phyloP scores from a whole-genome alignment of 2,329 filamentous ascomycete species.

The Penicillium freii region DNA sequence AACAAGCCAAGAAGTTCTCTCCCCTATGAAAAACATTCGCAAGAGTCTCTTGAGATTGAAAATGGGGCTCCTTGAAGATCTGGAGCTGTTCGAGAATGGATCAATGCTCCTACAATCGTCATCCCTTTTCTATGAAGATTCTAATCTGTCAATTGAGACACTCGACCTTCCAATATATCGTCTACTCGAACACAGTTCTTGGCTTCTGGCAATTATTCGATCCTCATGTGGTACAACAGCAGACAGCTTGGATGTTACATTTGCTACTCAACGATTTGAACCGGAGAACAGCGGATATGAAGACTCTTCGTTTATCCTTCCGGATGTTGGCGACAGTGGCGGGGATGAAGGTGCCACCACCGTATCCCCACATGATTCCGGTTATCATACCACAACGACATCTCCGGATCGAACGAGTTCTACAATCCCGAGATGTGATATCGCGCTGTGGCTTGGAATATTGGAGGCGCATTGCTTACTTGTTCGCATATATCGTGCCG shows the following conservation, averaged over 20 bases:
- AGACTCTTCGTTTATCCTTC: neutral
- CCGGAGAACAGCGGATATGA: neutral
- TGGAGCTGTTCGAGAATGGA: conserved; percentile 12
- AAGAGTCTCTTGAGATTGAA: conserved; percentile 15
- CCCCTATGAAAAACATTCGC: neutral
- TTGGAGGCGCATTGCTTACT: conserved; percentile 19
- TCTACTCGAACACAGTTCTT: conserved; percentile 15
- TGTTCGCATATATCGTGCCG: conserved; percentile 13
- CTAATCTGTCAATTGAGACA: neutral
- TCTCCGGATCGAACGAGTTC: neutral
- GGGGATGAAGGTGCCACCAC: conserved; percentile 4
- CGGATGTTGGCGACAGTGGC: neutral
- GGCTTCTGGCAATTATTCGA: conserved; percentile 16
- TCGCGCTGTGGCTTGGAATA: conserved; percentile 13
- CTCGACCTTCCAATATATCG: conserved; percentile 20
- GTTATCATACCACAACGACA: conserved; percentile 9
- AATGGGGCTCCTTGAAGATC: conserved; percentile 15
- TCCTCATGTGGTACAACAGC: neutral
- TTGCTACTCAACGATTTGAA: neutral
- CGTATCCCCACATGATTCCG: conserved; percentile 12
- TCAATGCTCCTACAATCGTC: neutral
- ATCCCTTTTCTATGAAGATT: neutral
- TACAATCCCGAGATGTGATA: neutral
- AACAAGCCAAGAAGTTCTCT: neutral
- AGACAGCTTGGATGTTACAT: neutral